A percentile compares a stretch with the other conserved stretches of the same genome.
Evolutionary conservation across 1,284 basidiomycete species (phyloP).

Genomic region (Naganishia sp.): DNA sequence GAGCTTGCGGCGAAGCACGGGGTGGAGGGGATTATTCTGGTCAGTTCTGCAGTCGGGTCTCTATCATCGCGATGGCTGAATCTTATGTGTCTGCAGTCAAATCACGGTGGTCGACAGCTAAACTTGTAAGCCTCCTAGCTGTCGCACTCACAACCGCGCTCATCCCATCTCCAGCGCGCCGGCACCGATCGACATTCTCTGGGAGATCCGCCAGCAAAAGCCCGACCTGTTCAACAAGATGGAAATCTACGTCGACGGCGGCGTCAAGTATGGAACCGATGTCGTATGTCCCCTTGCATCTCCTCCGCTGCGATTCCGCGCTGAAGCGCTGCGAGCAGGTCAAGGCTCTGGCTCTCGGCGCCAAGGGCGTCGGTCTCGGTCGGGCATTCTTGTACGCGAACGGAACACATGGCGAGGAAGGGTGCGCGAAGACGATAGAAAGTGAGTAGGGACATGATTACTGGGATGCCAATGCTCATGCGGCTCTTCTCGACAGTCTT

Average conservation of each 20-base stretch:
- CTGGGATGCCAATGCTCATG: background rate
- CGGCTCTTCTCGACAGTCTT: constrained; percentile 54
- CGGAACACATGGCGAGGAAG: constrained; percentile 58
- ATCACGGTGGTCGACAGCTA: constrained; percentile 57
- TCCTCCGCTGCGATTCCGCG: background rate
- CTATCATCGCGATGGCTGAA: too few relatives aligned
- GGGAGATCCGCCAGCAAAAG: constrained; percentile 55
- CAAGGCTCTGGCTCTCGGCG: constrained; percentile 61
- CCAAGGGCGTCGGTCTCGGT: constrained; percentile 61
- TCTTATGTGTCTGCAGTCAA: too few relatives aligned
- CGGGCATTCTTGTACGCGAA: constrained; percentile 60
- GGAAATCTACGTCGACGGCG: constrained; percentile 61
- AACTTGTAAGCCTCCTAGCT: constrained; percentile 46
- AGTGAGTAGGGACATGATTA: constrained; percentile 48
- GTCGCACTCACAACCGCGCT: background rate
- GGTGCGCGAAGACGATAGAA: constrained; percentile 56
- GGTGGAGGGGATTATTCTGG: constrained; percentile 57
- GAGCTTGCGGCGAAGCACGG: constrained; percentile 57
- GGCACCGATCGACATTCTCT: constrained; percentile 54
- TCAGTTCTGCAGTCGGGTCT: too few relatives aligned
- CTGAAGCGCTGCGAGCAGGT: constrained; percentile 39
- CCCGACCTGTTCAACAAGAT: constrained; percentile 57
- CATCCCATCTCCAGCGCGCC: constrained; percentile 44
- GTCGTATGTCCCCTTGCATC: constrained; percentile 53
- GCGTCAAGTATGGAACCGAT: constrained; percentile 59